These are phyloP conservation scores for Salvia rosmarinus DNA, from an alignment of 257 asterid genomes.

Conservation along the genomic window DNA sequence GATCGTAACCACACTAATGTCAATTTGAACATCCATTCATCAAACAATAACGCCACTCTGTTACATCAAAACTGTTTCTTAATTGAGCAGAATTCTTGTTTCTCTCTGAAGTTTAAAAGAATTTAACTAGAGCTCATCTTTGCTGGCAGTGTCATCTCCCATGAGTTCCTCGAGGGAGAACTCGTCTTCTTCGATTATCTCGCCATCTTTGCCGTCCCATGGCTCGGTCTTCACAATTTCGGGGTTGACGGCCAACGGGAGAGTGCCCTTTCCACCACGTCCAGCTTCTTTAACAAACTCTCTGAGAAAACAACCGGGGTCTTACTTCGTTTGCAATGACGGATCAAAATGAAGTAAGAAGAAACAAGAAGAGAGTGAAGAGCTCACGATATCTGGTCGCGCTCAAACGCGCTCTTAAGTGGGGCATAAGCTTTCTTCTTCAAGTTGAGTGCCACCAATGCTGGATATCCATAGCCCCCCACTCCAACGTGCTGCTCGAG, in stretches of 20 bases:
- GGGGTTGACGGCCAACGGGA: slow-evolving; percentile 62
- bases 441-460: slow-evolving; percentile 80
- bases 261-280: slow-evolving; percentile 82
- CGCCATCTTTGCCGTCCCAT: slow-evolving; percentile 96
- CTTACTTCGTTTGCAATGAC: neutral
- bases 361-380: neutral
- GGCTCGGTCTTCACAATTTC: slow-evolving; percentile 63
- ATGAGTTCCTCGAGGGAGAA: slow-evolving; percentile 94
- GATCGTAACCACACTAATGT: neutral
- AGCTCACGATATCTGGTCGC: slow-evolving; percentile 67
- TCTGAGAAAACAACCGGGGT: slow-evolving; percentile 43
- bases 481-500: slow-evolving; percentile 88
- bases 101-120: slow-evolving; percentile 25
- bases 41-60: slow-evolving; percentile 28
- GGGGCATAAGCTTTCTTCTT: slow-evolving; percentile 88
- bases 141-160: slow-evolving; percentile 63
- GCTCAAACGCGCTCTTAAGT: slow-evolving; percentile 80
- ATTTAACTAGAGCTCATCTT: slow-evolving; percentile 55
- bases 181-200: slow-evolving; percentile 88
- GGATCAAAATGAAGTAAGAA: neutral
- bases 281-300: slow-evolving; percentile 87
- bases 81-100: slow-evolving; percentile 25
- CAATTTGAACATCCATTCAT: slow-evolving; percentile 6
- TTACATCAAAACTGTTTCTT: slow-evolving; percentile 42
- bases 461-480: slow-evolving; percentile 98